Conservation (phyloP, 306 rosid species). For the Rosa persica region DNA sequence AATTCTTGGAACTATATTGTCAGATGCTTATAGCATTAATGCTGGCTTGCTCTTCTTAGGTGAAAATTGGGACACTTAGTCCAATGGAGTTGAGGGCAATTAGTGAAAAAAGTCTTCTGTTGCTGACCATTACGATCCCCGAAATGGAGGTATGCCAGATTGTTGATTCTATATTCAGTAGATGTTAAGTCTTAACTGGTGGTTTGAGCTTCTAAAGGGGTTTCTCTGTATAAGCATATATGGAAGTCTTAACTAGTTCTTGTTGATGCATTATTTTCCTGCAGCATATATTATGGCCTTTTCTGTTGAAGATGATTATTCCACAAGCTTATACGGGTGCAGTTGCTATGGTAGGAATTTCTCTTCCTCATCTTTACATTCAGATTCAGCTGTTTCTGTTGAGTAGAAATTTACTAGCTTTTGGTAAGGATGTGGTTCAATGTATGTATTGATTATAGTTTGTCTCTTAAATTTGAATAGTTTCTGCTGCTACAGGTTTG, state of each 20-base stretch:
- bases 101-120: slow-evolving; percentile 87
- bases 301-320: slow-evolving; percentile 83
- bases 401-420: neutral
- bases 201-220: slow-evolving; percentile 2
- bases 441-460: slow-evolving; percentile 3
- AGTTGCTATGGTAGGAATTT: slow-evolving; percentile 67
- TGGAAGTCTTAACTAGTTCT: neutral
- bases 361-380: slow-evolving; percentile 9
- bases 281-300: slow-evolving; percentile 98
- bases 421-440: neutral
- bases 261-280: slow-evolving; percentile 3
- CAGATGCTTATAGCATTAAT: slow-evolving; percentile 21
- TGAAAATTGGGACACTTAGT: slow-evolving; percentile 67
- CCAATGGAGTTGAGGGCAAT: slow-evolving; percentile 71
- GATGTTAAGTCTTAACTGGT: neutral
- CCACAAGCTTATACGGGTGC: slow-evolving; percentile 82
- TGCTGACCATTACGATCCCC: slow-evolving; percentile 89
- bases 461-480: neutral
- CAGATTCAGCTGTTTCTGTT: slow-evolving; percentile 15
- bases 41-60: slow-evolving; percentile 44
- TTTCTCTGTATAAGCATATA: slow-evolving; percentile 13
- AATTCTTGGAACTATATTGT: neutral
- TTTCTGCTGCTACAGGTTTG: slow-evolving; percentile 65
- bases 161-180: slow-evolving; percentile 10
- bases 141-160: slow-evolving; percentile 85